Percentiles rank a stretch among this genome's conserved stretches.
phyloP scores from a whole-genome alignment of 2,329 filamentous ascomycete genomes.

The Colletotrichum sansevieriae region DNA sequence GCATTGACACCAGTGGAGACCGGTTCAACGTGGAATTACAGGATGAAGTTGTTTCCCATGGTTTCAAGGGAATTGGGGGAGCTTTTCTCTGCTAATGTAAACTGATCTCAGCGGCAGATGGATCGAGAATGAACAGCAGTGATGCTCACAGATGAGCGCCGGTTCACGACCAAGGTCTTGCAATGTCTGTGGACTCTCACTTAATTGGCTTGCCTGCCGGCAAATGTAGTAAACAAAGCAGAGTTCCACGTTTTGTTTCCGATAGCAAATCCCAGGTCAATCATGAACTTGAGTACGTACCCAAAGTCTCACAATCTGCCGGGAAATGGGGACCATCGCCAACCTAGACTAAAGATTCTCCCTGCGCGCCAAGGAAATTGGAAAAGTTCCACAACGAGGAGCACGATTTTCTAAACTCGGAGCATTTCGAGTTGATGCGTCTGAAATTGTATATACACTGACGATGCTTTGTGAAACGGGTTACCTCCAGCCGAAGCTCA shows the following conservation, averaged over 20 bases:
- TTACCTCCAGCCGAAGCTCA: constrained; percentile 38
- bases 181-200: too few species aligned
- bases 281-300: too few species aligned
- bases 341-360: not conserved
- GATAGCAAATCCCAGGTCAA: too few species aligned
- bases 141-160: not conserved
- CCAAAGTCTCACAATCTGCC: not conserved
- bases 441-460: constrained; percentile 26
- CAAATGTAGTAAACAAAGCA: too few species aligned
- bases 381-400: not conserved
- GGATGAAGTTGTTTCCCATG: constrained; percentile 16
- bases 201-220: too few species aligned
- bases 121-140: not conserved
- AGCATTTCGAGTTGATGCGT: constrained; percentile 19
- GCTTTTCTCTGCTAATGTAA: not conserved
- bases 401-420: not conserved
- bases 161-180: too few species aligned
- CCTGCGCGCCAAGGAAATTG: not conserved
- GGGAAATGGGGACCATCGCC: not conserved
- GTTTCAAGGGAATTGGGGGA: constrained; percentile 13
- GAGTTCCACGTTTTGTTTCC: too few species aligned
- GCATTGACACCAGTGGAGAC: constrained; percentile 3
- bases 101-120: not conserved
- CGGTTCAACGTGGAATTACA: not conserved
- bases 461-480: constrained; percentile 30